These are phyloP conservation scores for Tricholoma sp. DNA, from an alignment of 768 basidiomycete genomes.

Conservation along the genomic window DNA sequence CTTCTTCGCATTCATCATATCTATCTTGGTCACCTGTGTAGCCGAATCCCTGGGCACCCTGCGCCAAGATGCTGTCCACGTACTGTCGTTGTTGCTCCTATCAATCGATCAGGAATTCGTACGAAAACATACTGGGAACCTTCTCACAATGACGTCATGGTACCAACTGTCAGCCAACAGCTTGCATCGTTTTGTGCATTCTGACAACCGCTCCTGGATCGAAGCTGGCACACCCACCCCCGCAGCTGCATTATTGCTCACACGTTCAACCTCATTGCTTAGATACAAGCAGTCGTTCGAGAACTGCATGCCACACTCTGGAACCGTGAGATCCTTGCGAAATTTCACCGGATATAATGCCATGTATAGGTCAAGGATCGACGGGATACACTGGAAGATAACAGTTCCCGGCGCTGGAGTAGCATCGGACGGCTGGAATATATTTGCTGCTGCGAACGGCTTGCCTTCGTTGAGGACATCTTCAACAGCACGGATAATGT, in stretches of 20 bases:
- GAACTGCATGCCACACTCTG: slow-evolving; percentile 63
- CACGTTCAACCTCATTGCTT: slow-evolving; percentile 41
- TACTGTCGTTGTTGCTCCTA: slow-evolving; percentile 47
- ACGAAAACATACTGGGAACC: background rate
- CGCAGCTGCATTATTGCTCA: slow-evolving; percentile 24
- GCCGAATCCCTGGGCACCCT: slow-evolving; percentile 59
- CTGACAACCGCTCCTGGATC: slow-evolving; percentile 44
- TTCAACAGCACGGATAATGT: slow-evolving; percentile 51
- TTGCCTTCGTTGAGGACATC: slow-evolving; percentile 64
- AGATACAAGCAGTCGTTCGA: slow-evolving; percentile 81
- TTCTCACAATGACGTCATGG: slow-evolving; percentile 61
- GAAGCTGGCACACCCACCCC: slow-evolving; percentile 11
- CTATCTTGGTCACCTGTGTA: slow-evolving; percentile 67
- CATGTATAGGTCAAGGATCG: slow-evolving; percentile 73
- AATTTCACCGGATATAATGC: slow-evolving; percentile 72
- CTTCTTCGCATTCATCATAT: slow-evolving; percentile 72
- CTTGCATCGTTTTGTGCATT: slow-evolving; percentile 46
- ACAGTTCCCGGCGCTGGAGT: slow-evolving; percentile 42
- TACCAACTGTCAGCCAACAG: slow-evolving; percentile 66
- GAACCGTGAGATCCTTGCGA: slow-evolving; percentile 37
- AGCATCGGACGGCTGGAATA: slow-evolving; percentile 37
- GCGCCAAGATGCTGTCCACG: slow-evolving; percentile 41
- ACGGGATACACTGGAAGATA: slow-evolving; percentile 55
- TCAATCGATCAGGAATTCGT: background rate
- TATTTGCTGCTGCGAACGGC: slow-evolving; percentile 52